Evolutionary conservation across 331 rosid genomes (phyloP).

Genomic region (Quercus tomentella): DNA sequence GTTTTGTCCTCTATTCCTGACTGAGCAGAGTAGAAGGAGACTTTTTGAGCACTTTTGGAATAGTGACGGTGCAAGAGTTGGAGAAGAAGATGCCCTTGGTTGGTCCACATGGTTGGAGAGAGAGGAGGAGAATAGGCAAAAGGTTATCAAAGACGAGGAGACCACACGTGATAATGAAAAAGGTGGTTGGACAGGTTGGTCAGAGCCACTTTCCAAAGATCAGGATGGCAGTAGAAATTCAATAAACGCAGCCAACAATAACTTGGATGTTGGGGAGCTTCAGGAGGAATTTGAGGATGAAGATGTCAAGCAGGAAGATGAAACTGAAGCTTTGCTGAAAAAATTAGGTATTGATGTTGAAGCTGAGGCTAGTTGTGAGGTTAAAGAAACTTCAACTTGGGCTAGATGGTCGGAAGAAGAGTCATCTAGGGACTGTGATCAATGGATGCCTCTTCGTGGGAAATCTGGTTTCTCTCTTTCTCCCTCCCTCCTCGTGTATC

Average conservation of each 20-base stretch:
- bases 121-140: constrained; percentile 90
- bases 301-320: constrained; percentile 55
- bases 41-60: constrained; percentile 89
- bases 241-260: constrained; percentile 33
- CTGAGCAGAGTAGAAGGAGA: constrained; percentile 74
- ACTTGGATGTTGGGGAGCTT: constrained; percentile 42
- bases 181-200: constrained; percentile 99
- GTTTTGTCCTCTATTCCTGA: constrained; percentile 86
- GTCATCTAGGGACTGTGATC: constrained; percentile 73
- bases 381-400: constrained; percentile 73
- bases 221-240: constrained; percentile 23
- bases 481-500: constrained; percentile 1
- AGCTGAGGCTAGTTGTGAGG: constrained; percentile 58
- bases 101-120: constrained; percentile 95
- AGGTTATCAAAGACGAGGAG: constrained; percentile 51
- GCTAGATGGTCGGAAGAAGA: constrained; percentile 88
- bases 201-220: constrained; percentile 59
- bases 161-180: constrained; percentile 42
- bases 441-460: constrained; percentile 82
- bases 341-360: constrained; percentile 74
- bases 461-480: constrained; percentile 41
- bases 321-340: constrained; percentile 77
- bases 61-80: constrained; percentile 74
- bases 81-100: constrained; percentile 90
- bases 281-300: constrained; percentile 50